A percentile compares a stretch with the other conserved stretches of the same genome.
Conservation (phyloP, 345 rosid genomes). For the Linum tenue region DNA sequence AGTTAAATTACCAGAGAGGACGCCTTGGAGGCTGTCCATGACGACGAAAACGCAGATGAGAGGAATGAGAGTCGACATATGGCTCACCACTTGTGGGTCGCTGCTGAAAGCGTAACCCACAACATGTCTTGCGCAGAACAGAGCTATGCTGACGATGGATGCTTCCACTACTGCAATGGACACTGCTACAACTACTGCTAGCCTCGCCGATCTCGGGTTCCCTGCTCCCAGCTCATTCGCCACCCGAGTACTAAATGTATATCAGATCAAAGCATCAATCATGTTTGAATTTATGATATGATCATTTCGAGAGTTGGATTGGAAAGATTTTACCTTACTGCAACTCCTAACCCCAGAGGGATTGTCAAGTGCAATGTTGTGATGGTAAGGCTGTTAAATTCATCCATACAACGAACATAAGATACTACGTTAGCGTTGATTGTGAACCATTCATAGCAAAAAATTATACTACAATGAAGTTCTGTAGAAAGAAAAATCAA, state of each 20-base stretch:
- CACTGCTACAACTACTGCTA: background rate
- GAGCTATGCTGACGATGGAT: background rate
- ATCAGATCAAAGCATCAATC: background rate
- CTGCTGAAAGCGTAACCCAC: background rate
- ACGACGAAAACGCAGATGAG: background rate
- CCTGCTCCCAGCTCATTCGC: conserved; percentile 6
- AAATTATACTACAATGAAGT: no score
- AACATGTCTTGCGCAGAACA: background rate
- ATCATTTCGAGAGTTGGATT: background rate
- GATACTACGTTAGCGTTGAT: background rate
- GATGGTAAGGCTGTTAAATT: background rate
- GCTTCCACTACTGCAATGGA: background rate
- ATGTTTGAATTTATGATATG: background rate
- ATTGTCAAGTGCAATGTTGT: background rate
- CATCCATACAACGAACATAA: background rate
- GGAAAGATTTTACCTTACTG: background rate
- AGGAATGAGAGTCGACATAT: background rate
- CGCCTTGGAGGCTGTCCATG: background rate
- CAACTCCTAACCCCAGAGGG: background rate
- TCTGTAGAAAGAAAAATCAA: no score
- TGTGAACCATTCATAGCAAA: no score
- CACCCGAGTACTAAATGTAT: background rate
- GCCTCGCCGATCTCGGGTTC: background rate
- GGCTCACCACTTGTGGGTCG: background rate
- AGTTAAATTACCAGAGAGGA: background rate